These are phyloP conservation scores for Ophiostoma sp. DNA, from an alignment of 2,329 filamentous ascomycete species.

Conservation along the genomic window DNA sequence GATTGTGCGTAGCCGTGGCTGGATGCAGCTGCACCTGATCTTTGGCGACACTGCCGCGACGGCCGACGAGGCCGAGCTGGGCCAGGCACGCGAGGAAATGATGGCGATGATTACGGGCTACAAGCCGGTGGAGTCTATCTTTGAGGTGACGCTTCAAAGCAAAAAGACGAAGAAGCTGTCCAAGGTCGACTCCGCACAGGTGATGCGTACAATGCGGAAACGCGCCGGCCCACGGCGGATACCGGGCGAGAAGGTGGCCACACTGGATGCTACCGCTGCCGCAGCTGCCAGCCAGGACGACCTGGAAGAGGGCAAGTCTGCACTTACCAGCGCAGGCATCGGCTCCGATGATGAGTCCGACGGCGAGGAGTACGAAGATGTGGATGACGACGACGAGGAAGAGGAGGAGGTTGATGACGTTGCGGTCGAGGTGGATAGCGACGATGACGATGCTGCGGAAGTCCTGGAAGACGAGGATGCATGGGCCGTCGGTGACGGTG, in stretches of 20 bases:
- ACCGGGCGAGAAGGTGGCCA: constrained; percentile 33
- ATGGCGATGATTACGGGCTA: constrained; percentile 83
- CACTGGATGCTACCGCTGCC: constrained; percentile 30
- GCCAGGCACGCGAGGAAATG: constrained; percentile 74
- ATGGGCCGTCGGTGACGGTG: constrained; percentile 35
- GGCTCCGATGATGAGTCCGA: constrained; percentile 48
- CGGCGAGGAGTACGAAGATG: not conserved
- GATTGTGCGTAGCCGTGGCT: constrained; percentile 62
- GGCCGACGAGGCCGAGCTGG: constrained; percentile 32
- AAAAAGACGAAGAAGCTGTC: constrained; percentile 58
- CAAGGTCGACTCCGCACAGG: constrained; percentile 39
- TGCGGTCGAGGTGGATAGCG: constrained; percentile 48
- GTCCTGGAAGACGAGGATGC: constrained; percentile 57
- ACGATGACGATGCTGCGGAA: constrained; percentile 61
- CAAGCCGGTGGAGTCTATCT: constrained; percentile 89
- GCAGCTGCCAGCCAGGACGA: constrained; percentile 39
- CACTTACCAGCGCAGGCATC: constrained; percentile 36
- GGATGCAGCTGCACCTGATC: constrained; percentile 70
- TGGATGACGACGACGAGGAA: constrained; percentile 32
- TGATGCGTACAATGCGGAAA: constrained; percentile 67
- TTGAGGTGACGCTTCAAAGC: constrained; percentile 71
- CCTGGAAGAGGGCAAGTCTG: constrained; percentile 29
- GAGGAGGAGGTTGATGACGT: constrained; percentile 27
- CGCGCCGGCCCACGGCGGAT: constrained; percentile 57
- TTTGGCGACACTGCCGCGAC: constrained; percentile 54